Evolutionary conservation across 2,329 filamentous ascomycete species (phyloP), one percentile per base, ranked within the genome.

Genomic region (Exophiala sideris): DNA sequence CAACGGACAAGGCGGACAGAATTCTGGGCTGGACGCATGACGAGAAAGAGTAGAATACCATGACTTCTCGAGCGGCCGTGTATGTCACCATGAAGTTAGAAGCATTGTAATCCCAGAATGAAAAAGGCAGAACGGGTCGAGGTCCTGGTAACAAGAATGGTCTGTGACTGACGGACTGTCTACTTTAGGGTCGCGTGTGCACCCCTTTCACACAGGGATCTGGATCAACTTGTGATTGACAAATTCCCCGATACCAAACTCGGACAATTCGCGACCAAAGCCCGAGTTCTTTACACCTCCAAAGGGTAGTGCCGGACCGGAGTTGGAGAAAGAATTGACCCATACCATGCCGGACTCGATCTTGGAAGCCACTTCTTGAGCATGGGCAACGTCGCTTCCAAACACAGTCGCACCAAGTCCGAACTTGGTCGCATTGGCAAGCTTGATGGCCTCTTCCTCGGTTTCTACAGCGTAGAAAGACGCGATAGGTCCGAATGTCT

Each of bases 401-500:
- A 69, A 71, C 49, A 75, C 64, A 33, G 71, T 67, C 5, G 69
- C 67, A 3, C 64, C 65, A 18, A 48, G 21, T 3, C 46, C 46
- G 32, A 48, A 48, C 14, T n/a, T 39, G 5, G 46, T 48, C 9
- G 46, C 46, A 65, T 95, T 94, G 9, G 88, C 88, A n/a, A 91
- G 73, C 32, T 76, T 73, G 21, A 92, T 70, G 0, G 87, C 88
- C 46, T 89, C 85, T 29, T 76, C 72, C 6, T 65, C 75, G 7
- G 29, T 50, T n/a, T 83, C 77, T 21, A 91, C 77, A 20, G 79
- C 75, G 11, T 86, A 80, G n/a, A 94, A 66, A 12, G 82, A 84
- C 1, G 91, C 86, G 0, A 81, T 82, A 0, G 89, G 89, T 0
- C 87, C 89, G 64, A 94, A 94, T 1, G 82, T 86, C 71, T 94